Evolutionary conservation across 148 eudicot species (phyloP).

Genomic region (Camellia lanceoleosa): DNA sequence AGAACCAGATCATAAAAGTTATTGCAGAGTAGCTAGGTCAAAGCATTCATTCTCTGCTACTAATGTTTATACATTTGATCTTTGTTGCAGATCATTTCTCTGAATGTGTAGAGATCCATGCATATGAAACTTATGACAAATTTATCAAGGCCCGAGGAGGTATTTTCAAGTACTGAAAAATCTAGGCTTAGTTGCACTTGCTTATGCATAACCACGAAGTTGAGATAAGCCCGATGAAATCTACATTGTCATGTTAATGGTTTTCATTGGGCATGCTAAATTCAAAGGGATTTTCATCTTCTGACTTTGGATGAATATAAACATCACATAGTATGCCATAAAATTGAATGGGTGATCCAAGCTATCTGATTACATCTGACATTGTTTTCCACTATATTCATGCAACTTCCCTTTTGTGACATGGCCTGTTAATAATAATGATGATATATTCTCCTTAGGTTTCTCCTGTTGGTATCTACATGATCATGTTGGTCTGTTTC

Average conservation of each 20-base stretch:
- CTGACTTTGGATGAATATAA: not conserved
- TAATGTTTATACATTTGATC: conserved; percentile 4
- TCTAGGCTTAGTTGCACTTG: not conserved
- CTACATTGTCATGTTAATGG: not conserved
- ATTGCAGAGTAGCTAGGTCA: not conserved
- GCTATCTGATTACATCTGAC: not conserved
- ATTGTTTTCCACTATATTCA: not conserved
- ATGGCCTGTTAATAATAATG: not conserved
- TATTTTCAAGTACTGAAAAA: conserved; percentile 22
- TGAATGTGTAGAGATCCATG: conserved; percentile 92
- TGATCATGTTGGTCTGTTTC: conserved; percentile 1
- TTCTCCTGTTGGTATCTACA: not conserved
- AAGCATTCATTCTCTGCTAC: conserved; percentile 11
- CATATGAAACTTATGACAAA: conserved; percentile 93
- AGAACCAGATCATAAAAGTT: not conserved
- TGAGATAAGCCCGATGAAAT: not conserved
- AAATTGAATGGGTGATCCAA: not conserved
- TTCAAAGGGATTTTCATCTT: not conserved
- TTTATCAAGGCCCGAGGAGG: conserved; percentile 83
- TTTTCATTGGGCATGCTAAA: not conserved
- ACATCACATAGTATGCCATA: not conserved
- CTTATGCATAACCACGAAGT: not conserved
- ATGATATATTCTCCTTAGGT: not conserved
- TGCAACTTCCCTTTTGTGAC: not conserved
- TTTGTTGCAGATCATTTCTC: conserved; percentile 92